Evolutionary conservation across 352 stramenopile species (phyloP), one percentile per base, ranked within the genome.

Genomic region (Aphanomyces euteiches): DNA sequence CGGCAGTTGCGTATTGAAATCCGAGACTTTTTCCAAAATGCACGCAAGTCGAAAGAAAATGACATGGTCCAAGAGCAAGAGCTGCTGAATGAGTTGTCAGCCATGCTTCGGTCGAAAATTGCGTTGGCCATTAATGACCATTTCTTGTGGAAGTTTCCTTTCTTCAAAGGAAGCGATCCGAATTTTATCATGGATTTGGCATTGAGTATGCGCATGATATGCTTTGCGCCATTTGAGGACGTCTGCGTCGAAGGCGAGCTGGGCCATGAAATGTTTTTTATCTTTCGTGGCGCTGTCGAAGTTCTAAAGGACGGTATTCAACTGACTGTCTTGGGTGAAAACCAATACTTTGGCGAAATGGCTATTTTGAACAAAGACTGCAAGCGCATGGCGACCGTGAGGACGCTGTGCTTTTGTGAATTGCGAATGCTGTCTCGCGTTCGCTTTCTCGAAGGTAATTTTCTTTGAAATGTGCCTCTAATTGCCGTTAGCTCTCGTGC

Each of bases 131-230:
- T 92, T 58, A 92, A 90, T 73, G 84, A 90, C 72, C 79, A 85
- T 34, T 86, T 92, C 47, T 63, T 92, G 39, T 81, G 79, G 64
- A 92, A 92, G 56, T 87, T 92, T 68, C 81, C 81, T 21, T 91
- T 91, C 58, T 91, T 91, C 72, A 84, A 74, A 8, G 84, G 82
- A 4, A 86, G 79, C 37, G 84, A 92, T 13, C 84, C 81, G 13
- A 90, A 88, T 68, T 92, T 92, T 73, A 75, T 92, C 36, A 85
- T 90, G 79, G 84, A 92, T 40, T 76, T 92, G 7, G 84, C 84
- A 21, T 64, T 92, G 10, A 90, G 84, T 50, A 90, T 92, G 84
- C 84, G 84, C 36, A 88, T 90, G 74, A 84, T 90, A 65, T 81
- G 83, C 61, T 90, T 90, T 61, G 78, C 83, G 45, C 78, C 81